These are phyloP conservation scores for Hansenula sp. DNA, from an alignment of 1,139 yeast species.

Conservation along the genomic window DNA sequence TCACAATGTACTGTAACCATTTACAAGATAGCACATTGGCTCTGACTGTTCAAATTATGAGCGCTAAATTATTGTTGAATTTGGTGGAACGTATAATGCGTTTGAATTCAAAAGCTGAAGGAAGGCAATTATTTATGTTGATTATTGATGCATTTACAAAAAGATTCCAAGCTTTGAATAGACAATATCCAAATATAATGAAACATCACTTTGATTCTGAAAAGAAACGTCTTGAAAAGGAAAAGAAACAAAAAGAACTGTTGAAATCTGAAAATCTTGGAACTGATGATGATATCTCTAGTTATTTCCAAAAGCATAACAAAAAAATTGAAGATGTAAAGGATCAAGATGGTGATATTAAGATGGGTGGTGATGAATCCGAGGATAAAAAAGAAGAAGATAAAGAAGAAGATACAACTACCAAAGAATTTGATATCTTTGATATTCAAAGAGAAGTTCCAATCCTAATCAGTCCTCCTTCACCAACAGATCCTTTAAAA, in stretches of 20 bases:
- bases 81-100: conserved; percentile 86
- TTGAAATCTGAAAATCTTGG: conserved; percentile 32
- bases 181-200: conserved; percentile 65
- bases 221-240: conserved; percentile 36
- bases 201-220: conserved; percentile 56
- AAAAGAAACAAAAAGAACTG: conserved; percentile 39
- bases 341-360: conserved; percentile 26
- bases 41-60: conserved; percentile 92
- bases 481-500: conserved; percentile 63
- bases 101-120: conserved; percentile 62
- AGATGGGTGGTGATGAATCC: conserved; percentile 19
- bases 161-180: conserved; percentile 70
- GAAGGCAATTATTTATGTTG: conserved; percentile 75
- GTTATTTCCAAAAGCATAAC: conserved; percentile 4
- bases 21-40: conserved; percentile 82
- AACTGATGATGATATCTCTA: conserved; percentile 19
- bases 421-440: conserved; percentile 35
- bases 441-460: conserved; percentile 46
- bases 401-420: conserved; percentile 6
- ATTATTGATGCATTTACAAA: conserved; percentile 87
- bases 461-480: conserved; percentile 38
- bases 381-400: conserved; percentile 13
- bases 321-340: background rate
- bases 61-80: conserved; percentile 85
- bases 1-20: conserved; percentile 74